Evolutionary conservation across 192 early-diverging fungal genomes (phyloP), one percentile per base, ranked within the genome.

Genomic region (Podochytrium sp.): DNA sequence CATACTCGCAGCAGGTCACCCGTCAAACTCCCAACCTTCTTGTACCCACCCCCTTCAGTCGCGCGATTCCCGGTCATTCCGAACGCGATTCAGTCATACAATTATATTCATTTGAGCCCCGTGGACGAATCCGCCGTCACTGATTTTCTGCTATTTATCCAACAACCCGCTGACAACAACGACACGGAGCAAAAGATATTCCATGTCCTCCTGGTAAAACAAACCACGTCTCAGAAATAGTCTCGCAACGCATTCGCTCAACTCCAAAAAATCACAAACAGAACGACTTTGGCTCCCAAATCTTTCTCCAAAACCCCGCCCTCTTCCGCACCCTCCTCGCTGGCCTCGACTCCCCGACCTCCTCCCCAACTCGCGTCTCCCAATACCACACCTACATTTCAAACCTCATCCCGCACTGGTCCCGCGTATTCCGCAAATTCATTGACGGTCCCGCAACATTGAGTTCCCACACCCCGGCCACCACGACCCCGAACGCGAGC

Each of bases 291-390:
- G 80, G 80, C 23, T 27, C 66, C 2, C 16, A 63, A 16, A 60
- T 79, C 3, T 78, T 81, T 30, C 58, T 81, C 33, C 80, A 81
- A 55, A 47, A 61, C 41, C 60, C 80, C 1, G 63, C 57, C 2
- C 59, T 78, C 41, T 79, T 81, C 75, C 71, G 63, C 25, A 29
- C 0, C 40, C 55, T 71, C 38, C 34, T 61, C 1, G 16, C 30
- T 61, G 59, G 59, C 37, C 59, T 61, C 33, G 50, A 51, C 32
- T 35, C 51, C 1, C 12, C 43, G 32, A 50, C 14, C 20, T 14
- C n/a, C 18, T 20, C 7, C 27, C 3, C 18, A 41, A 16, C 35
- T 2, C 30, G 66, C 51, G 27, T 38, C 41, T 14, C 70, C n/a
- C 60, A 33, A 72, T 71, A 52, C 14, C 55, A 23, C n/a, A 25